phyloP scores from a whole-genome alignment of 169 alveolate species.

The Eimeria praecox region DNA sequence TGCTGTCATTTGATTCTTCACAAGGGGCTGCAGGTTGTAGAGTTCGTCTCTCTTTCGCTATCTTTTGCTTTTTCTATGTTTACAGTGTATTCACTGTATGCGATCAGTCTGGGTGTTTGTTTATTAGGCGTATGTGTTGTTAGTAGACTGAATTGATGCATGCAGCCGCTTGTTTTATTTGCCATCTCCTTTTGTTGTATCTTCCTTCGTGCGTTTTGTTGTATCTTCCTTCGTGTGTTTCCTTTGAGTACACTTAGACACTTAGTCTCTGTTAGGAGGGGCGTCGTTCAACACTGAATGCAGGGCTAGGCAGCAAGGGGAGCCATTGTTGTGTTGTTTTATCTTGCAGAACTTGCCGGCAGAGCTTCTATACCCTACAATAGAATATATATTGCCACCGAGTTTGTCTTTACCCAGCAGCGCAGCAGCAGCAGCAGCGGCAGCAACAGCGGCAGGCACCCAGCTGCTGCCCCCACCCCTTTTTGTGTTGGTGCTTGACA shows the following conservation, averaged over 20 bases:
- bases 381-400: conserved; percentile 98
- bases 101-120: background rate
- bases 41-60: background rate
- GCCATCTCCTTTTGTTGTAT: background rate
- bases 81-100: background rate
- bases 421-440: conserved; percentile 70
- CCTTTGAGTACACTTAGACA: background rate
- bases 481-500: conserved; percentile 97
- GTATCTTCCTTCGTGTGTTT: background rate
- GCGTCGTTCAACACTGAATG: background rate
- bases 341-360: conserved; percentile 96
- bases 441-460: conserved; percentile 34
- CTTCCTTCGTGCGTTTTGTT: background rate
- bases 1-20: background rate
- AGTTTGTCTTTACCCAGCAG: conserved; percentile 33
- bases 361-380: conserved; percentile 97
- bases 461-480: conserved; percentile 93
- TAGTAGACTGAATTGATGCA: background rate
- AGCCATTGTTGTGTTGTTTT: background rate
- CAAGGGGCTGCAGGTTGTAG: background rate
- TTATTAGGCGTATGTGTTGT: background rate
- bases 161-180: background rate
- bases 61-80: background rate
- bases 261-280: background rate
- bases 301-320: background rate